These are phyloP conservation scores for Mucor velutinosus DNA, from an alignment of 371 early-diverging fungal genomes.

Conservation along the genomic window DNA sequence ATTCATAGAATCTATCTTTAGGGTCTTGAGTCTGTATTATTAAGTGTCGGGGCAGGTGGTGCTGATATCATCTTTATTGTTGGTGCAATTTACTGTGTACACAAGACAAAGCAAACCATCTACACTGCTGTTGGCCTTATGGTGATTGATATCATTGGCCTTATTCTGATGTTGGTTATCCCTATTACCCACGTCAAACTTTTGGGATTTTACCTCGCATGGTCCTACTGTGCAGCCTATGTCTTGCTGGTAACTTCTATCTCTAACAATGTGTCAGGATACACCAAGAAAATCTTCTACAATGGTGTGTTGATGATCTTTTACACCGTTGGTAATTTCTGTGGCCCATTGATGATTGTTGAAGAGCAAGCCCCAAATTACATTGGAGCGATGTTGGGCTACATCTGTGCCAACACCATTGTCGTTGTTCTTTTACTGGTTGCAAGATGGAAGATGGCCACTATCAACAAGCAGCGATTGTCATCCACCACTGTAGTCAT, in stretches of 20 bases:
- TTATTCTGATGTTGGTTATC: constrained; percentile 32
- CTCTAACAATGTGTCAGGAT: constrained; percentile 37
- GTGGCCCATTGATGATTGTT: constrained; percentile 34
- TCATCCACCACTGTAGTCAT: constrained; percentile 1
- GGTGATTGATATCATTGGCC: constrained; percentile 30
- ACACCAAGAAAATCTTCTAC: too few relatives aligned
- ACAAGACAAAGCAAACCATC: constrained; percentile 23
- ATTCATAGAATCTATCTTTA: constrained; percentile 14
- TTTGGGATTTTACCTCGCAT: constrained; percentile 31
- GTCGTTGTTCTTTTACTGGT: constrained; percentile 22
- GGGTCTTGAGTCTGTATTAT: constrained; percentile 33
- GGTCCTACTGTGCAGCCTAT: constrained; percentile 26
- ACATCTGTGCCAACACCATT: constrained; percentile 23
- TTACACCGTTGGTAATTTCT: constrained; percentile 36
- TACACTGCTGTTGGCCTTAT: constrained; percentile 27
- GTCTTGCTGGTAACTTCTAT: constrained; percentile 23
- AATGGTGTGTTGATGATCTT: constrained; percentile 33
- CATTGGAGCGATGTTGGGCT: constrained; percentile 27
- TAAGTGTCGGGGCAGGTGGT: constrained; percentile 29
- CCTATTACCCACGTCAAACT: constrained; percentile 30
- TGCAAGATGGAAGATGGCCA: constrained; percentile 29
- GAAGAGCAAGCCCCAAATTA: constrained; percentile 18
- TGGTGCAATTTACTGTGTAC: constrained; percentile 19
- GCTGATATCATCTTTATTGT: constrained; percentile 33
- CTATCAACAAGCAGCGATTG: constrained; percentile 24